Evolutionary conservation across 345 rosid species (phyloP).

Genomic region (Murraya paniculata): DNA sequence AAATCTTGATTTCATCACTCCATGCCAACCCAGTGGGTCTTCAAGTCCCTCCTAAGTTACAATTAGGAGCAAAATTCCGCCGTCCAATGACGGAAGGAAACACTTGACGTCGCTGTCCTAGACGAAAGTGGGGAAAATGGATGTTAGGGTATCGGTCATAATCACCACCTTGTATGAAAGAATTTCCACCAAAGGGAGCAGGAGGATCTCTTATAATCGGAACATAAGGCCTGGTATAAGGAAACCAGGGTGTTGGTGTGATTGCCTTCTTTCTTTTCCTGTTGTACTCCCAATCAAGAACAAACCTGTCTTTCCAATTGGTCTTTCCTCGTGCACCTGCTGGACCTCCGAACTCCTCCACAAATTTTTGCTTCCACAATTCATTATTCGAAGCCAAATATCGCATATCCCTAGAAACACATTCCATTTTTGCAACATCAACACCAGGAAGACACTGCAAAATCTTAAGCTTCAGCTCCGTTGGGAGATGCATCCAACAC

Average conservation of each 20-base stretch:
- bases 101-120: constrained; percentile 11
- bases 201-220: constrained; percentile 31
- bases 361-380: constrained; percentile 56
- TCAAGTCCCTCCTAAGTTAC: constrained; percentile 39
- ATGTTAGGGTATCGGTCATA: constrained; percentile 27
- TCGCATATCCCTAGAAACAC: constrained; percentile 45
- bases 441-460: constrained; percentile 53
- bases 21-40: neutral
- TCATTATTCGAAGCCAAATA: constrained; percentile 47
- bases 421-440: constrained; percentile 48
- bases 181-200: constrained; percentile 18
- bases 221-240: neutral
- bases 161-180: constrained; percentile 35
- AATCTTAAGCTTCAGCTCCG: constrained; percentile 65
- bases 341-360: constrained; percentile 37
- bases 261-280: constrained; percentile 22
- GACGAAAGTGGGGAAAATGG: constrained; percentile 23
- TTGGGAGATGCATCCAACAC: constrained; percentile 56
- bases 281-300: constrained; percentile 29
- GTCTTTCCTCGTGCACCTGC: neutral
- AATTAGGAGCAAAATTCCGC: constrained; percentile 21
- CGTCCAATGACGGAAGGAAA: constrained; percentile 11
- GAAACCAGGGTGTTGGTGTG: neutral
- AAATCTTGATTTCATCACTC: neutral
- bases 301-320: constrained; percentile 52